Conservation (phyloP, 768 basidiomycete species). For the Termitomyces sp. region DNA sequence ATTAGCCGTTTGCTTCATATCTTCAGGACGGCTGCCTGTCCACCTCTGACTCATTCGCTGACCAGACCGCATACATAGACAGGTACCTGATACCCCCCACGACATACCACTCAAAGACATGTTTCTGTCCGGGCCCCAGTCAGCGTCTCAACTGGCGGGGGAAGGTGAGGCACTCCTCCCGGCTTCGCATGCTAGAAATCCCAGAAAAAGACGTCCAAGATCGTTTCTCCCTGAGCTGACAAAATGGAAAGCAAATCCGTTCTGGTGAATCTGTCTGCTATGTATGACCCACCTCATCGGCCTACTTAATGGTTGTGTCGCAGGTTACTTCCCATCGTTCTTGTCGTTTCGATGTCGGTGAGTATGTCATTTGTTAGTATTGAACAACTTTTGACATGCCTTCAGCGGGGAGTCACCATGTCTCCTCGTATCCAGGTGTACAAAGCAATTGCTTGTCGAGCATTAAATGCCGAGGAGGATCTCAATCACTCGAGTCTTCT, state of each 20-base stretch:
- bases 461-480: slow-evolving; percentile 26
- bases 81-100: not conserved
- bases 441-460: slow-evolving; percentile 69
- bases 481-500: slow-evolving; percentile 13
- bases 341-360: slow-evolving; percentile 64
- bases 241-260: slow-evolving; percentile 34
- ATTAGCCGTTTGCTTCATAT: not conserved
- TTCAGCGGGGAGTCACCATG: slow-evolving; percentile 73
- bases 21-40: not conserved
- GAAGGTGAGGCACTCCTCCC: slow-evolving; percentile 18
- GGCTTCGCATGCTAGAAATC: slow-evolving; percentile 1
- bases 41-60: not conserved
- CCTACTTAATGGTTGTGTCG: slow-evolving; percentile 5
- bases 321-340: slow-evolving; percentile 71
- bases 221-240: slow-evolving; percentile 13
- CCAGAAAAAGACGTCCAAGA: slow-evolving; percentile 5
- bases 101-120: slow-evolving; percentile 6
- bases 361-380: slow-evolving; percentile 14
- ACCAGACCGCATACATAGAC: not conserved
- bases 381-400: slow-evolving; percentile 6
- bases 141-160: not conserved
- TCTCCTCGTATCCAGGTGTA: slow-evolving; percentile 78
- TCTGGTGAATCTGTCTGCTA: slow-evolving; percentile 29
- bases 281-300: not conserved
- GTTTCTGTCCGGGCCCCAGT: not conserved